Evolutionary conservation across 768 basidiomycete genomes (phyloP), one percentile per base, ranked within the genome.

Genomic region (Auricularia cornea): DNA sequence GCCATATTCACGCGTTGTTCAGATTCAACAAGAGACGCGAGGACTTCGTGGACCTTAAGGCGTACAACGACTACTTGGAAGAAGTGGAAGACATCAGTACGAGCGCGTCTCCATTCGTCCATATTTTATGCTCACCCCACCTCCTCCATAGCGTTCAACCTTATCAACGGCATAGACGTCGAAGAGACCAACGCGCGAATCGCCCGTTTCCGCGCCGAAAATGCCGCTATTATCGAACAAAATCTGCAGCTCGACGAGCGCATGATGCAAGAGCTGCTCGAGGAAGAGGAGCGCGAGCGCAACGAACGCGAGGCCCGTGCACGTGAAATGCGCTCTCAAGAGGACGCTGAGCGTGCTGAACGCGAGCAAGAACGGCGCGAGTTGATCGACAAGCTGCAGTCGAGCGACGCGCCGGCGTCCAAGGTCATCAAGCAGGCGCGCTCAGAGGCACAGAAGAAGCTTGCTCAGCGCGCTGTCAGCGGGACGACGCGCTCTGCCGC

Each of bases 21-120:
- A 98, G 95, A 68, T 98, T 98, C 73, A 98, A 98, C 75, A 98
- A 98, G 75, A 83, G 88, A 32, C 78, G 86, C 48, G 92, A 95
- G 62, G 97, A 99, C 74, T 99, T 99, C 72, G 74, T 76, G 0
- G 86, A 88, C 71, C 78, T 92, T 48, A 81, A 83, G 12, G 80
- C 84, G 18, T 98, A 95, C 74, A 97, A 99, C 69, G 90, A 98
- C 72, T 98, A 98, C 72, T 83, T 99, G 12, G 94, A 99, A 74
- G 86, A 92, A 72, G 94, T 95, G 1, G 96, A 99, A 75, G 92
- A 97, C 69, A 88, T 98, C 67, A 84, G 87, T 86, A 66, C 71
- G 85, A 71, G 10, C 29, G n/a, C 62, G 31, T 12, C 14, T 40
- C 44, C 20, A 16, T n/a, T 8, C 30, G 26, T 51, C 57, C 35